Base-by-base conservation (phyloP, 208 protist species). In the Crithidia fasciculata region DNA sequence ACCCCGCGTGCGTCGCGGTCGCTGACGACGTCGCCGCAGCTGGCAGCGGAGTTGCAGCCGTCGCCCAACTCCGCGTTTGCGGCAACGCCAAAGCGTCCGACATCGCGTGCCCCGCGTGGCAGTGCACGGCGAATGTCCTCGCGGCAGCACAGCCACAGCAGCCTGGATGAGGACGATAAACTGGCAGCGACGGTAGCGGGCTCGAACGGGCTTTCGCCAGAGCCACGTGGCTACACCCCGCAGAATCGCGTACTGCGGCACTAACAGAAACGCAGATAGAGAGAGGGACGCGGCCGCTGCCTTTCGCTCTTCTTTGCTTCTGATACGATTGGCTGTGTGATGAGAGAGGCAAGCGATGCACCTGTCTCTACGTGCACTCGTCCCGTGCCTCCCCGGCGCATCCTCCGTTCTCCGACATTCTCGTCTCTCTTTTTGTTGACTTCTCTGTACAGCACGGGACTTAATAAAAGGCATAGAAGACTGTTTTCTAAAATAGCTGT, bases 21-120 rank as follows among this genome's bases (percentile, higher is more conserved):
- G 43, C 44, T n/a, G 28, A 19, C 8, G 39, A 13, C 69, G 45
- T 47, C 58, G 18, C 57, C 58, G 13, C 69, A 15, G 16, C 37
- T 28, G 3, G 19, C 19, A 5, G 13, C 36, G 8, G 69, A 57
- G 56, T n/a, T 63, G 57, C n/a, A 15, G 9, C n/a, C 60, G 37
- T 72, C 57, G 8, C 41, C 64, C 40, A 50, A 41, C 28, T 77
- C 72, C 5, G 44, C 62, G n/a, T 77, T 71, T 58, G 37, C 56
- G 18, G 57, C 62, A 6, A 60, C 72, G n/a, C 58, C 56, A n/a
- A 28, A 77, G 4, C 37, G 47, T n/a, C 53, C 64, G 13, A 60
- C 15, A 0, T 43, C 49, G 54, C 61, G 67, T 8, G 44, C 40
- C 50, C 68, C 44, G 28, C 28, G 28, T 13, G 6, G 18, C 28